Conservation (phyloP, 2,329 filamentous ascomycete species). For the Xylaria sp. region DNA sequence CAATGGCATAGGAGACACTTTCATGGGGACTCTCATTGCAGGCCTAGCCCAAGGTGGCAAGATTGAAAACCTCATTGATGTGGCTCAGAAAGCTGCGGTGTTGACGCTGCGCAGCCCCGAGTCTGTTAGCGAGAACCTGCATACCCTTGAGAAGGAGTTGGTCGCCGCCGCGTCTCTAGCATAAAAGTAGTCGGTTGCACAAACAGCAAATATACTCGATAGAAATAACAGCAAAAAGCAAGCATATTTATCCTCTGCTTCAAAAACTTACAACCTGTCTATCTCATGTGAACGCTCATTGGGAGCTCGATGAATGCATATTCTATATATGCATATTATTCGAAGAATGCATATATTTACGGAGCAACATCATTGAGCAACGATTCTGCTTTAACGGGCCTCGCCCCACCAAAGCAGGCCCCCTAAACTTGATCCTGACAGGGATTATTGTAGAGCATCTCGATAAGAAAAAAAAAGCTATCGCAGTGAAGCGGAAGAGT, state of each 20-base stretch:
- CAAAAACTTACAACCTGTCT: too few species aligned
- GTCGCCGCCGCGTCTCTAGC: slow-evolving; percentile 27
- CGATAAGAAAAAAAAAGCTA: slow-evolving; percentile 37
- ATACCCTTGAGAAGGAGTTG: slow-evolving; percentile 52
- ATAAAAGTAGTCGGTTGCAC: too few species aligned
- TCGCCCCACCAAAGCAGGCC: slow-evolving; percentile 3
- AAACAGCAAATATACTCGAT: too few species aligned
- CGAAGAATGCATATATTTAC: neutral
- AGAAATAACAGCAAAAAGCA: too few species aligned
- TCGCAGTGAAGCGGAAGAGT: slow-evolving; percentile 16
- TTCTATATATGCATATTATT: too few species aligned
- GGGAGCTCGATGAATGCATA: neutral
- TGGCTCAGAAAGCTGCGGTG: slow-evolving; percentile 83
- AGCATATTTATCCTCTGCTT: too few species aligned
- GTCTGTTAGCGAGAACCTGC: slow-evolving; percentile 69
- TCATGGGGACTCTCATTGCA: slow-evolving; percentile 82
- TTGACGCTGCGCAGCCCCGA: slow-evolving; percentile 77
- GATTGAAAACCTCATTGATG: slow-evolving; percentile 68
- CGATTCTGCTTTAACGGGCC: slow-evolving; percentile 1
- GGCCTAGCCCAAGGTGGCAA: slow-evolving; percentile 68
- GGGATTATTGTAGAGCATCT: slow-evolving; percentile 4
- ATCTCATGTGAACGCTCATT: neutral
- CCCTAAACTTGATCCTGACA: neutral
- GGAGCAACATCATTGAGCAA: neutral
- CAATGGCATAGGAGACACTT: slow-evolving; percentile 93